phyloP scores from a whole-genome alignment of 345 rosid species.

The Lepidium didymum region DNA sequence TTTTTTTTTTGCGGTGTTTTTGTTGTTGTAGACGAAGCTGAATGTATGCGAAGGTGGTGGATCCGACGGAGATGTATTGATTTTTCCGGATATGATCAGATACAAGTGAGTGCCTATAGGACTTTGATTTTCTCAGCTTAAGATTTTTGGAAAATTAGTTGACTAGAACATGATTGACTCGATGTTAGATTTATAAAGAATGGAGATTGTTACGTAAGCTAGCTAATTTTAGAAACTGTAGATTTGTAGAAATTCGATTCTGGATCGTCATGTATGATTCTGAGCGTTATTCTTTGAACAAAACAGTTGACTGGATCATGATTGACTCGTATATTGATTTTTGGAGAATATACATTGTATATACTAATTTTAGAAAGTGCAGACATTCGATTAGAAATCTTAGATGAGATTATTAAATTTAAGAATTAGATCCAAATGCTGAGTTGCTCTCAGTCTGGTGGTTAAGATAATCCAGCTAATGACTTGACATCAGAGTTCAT shows the following conservation, averaged over 20 bases:
- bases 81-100: constrained; percentile 84
- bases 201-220: background rate
- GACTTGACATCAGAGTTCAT: too few species aligned
- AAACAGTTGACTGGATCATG: background rate
- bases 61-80: constrained; percentile 70
- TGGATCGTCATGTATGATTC: background rate
- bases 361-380: background rate
- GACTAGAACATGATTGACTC: background rate
- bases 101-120: constrained; percentile 52
- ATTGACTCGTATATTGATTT: background rate
- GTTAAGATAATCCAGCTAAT: too few species aligned
- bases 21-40: constrained; percentile 42
- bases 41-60: constrained; percentile 64
- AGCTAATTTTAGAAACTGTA: background rate
- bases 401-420: background rate
- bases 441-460: too few species aligned
- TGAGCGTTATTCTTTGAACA: background rate
- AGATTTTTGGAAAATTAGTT: background rate
- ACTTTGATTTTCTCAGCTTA: background rate
- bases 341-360: background rate
- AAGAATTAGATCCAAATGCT: too few species aligned
- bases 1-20: background rate
- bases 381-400: background rate
- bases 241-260: background rate
- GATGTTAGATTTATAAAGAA: background rate